Base-by-base conservation (phyloP, 2,329 filamentous ascomycete genomes). In the Ophiostoma perfectum region DNA sequence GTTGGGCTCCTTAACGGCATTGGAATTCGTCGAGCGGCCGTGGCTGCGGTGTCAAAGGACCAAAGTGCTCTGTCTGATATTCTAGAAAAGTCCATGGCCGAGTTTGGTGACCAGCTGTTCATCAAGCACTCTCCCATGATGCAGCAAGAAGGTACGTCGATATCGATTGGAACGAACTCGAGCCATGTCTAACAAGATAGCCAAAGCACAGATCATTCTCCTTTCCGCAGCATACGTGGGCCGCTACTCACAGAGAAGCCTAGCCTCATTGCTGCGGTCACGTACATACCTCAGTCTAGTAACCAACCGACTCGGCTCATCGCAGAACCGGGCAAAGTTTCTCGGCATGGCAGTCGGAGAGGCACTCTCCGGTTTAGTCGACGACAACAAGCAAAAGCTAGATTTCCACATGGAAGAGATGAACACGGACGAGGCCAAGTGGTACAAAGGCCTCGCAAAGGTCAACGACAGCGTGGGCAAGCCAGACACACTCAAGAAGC, bases 271-370 rank as follows among this genome's bases (percentile, higher is more conserved):
- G 44, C 84, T 91, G 66, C 88, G 90, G 67, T 92, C 92, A 1
- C 85, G 88, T 18, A 75, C 83, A 1, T 96, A 96, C 74, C 82
- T 97, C 65, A 88, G 86, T 71, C 85, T 89, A 6, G 88, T 97
- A 45, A 97, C 95, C 0, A 97, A 96, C 75, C 86, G 93, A 38
- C 85, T 99, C 6, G 87, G 88, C 12, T 86, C 92, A 16, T 89
- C 92, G 4, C 93, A 95, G 55, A 81, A 81, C 6, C 85, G 88
- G 72, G 88, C 91, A 16, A 86, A 93, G 18, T 91, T 96, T 72
- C 82, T 99, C 0, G 95, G 95, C 0, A 96, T 99, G 87, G 82
- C 91, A 2, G 88, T 97, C 44, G 95, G 92, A 4, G 92, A 92
- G 72, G 86, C 89, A 0, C 78, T 90, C 0, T 89, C 87, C 0